phyloP scores from a whole-genome alignment of 2,329 filamentous ascomycete genomes.

The Acrodontium crateriforme region DNA sequence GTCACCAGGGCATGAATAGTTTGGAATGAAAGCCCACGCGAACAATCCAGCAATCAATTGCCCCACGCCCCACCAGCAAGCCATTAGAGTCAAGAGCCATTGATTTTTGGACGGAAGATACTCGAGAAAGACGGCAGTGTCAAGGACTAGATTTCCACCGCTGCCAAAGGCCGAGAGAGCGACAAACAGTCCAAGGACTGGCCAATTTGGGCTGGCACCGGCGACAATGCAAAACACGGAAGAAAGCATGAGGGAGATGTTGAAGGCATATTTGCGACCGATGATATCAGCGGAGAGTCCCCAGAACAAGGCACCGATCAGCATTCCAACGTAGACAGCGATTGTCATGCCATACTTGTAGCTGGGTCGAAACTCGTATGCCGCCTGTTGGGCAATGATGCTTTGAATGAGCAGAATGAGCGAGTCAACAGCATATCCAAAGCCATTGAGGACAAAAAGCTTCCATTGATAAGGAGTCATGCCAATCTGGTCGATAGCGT shows the following conservation, averaged over 20 bases:
- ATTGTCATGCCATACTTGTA: constrained; percentile 46
- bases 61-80: constrained; percentile 42
- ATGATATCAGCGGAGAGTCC: constrained; percentile 54
- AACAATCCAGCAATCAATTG: constrained; percentile 40
- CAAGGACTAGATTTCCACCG: constrained; percentile 50
- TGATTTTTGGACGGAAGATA: constrained; percentile 45
- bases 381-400: constrained; percentile 46
- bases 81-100: constrained; percentile 51
- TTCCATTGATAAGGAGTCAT: constrained; percentile 43
- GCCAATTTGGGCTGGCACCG: constrained; percentile 55
- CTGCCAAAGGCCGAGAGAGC: constrained; percentile 49
- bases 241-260: constrained; percentile 49
- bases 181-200: constrained; percentile 50
- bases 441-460: constrained; percentile 47
- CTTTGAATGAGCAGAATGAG: constrained; percentile 47
- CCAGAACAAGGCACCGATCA: constrained; percentile 51
- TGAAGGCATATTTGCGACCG: constrained; percentile 55
- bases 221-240: constrained; percentile 49
- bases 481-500: constrained; percentile 44
- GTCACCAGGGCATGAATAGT: constrained; percentile 31
- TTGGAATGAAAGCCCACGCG: constrained; percentile 40
- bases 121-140: constrained; percentile 47
- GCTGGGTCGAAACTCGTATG: constrained; percentile 42
- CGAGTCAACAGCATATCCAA: constrained; percentile 47
- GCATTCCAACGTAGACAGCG: constrained; percentile 44